Base-by-base conservation (phyloP, 305 asterid genomes). In the Fraxinus velutina region DNA sequence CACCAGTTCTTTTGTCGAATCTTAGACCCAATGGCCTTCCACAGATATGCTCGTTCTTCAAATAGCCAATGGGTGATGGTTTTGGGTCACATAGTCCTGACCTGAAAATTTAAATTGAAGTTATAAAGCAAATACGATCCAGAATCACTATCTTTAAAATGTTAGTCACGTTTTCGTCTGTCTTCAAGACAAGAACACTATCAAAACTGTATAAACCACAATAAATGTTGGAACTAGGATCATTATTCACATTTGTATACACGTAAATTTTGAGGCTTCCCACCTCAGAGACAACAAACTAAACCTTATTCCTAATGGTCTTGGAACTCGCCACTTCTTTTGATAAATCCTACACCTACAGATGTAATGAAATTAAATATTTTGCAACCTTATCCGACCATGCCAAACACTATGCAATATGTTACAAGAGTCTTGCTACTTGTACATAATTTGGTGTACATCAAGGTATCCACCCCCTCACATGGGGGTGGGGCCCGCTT, bases 1-100 rank as follows among this genome's bases (percentile, higher is more conserved):
- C 95, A 30, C 98, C 99, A 4, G 83, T 92, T 85, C 70, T 89
- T 80, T 90, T 89, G 85, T 94, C 91, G 68, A 95, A 95, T 73
- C 99, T 88, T 75, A 95, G 86, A 33, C 99, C 97, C 90, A 95
- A 86, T 42, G 99, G 99, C 88, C 98, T 89, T 36, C 99, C 99
- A 85, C 99, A 95, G 36, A 94, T 92, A 90, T 95, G 98, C 86
- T 95, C 99, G 39, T 92, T 86, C 88, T 91, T 89, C 86, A 88
- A 76, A 84, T 93, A 93, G 90, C 89, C 83, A 79, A 87, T 2
- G 0, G 82, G 84, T 6, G 95, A 86, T 15, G 94, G 91, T 82
- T 92, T 91, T 17, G 95, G 89, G 77, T 91, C 94, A 66, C 99
- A 95, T 6, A 91, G 74, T 47, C 89, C 85, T 44, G 97, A 90